Conservation (phyloP, 2,329 filamentous ascomycete genomes). For the Penicillium sp. region DNA sequence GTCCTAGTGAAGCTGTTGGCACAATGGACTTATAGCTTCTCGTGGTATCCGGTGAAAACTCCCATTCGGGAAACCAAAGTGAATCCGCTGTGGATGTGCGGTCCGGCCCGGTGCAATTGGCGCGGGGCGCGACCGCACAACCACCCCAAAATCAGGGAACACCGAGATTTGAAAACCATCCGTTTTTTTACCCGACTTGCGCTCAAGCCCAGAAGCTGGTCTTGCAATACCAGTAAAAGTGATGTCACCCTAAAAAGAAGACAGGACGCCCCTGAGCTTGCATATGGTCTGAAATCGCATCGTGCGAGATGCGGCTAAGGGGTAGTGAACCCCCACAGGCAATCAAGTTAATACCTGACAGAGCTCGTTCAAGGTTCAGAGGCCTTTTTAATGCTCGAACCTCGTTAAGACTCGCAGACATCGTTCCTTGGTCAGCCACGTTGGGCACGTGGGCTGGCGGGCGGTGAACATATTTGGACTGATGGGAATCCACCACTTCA, state of each 20-base stretch:
- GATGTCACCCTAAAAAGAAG: constrained; percentile 12
- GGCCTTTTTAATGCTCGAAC: constrained; percentile 8
- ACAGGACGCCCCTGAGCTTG: constrained; percentile 15
- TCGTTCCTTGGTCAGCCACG: too few relatives aligned
- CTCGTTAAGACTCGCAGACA: too few relatives aligned
- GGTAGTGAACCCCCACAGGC: constrained; percentile 9
- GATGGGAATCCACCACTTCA: too few relatives aligned
- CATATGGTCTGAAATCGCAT: constrained; percentile 14
- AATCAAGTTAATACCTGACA: constrained; percentile 9
- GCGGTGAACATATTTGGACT: too few relatives aligned
- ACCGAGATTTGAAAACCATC: constrained; percentile 10
- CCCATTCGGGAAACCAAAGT: constrained; percentile 1
- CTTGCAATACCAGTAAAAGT: constrained; percentile 14
- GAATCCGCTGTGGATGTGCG: constrained; percentile 10
- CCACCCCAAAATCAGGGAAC: constrained; percentile 13
- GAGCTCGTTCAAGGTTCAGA: constrained; percentile 13
- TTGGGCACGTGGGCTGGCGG: too few relatives aligned
- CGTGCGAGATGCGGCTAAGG: constrained; percentile 10
- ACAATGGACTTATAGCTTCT: constrained; percentile 15
- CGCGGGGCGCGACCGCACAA: constrained; percentile 2
- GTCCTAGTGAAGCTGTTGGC: constrained; percentile 5
- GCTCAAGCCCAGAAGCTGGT: constrained; percentile 11
- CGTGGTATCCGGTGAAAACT: constrained; percentile 16
- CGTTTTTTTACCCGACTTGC: constrained; percentile 12
- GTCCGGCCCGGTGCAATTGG: background rate